Base-by-base conservation (phyloP, 2,329 filamentous ascomycete species). In the Penicillium freii region DNA sequence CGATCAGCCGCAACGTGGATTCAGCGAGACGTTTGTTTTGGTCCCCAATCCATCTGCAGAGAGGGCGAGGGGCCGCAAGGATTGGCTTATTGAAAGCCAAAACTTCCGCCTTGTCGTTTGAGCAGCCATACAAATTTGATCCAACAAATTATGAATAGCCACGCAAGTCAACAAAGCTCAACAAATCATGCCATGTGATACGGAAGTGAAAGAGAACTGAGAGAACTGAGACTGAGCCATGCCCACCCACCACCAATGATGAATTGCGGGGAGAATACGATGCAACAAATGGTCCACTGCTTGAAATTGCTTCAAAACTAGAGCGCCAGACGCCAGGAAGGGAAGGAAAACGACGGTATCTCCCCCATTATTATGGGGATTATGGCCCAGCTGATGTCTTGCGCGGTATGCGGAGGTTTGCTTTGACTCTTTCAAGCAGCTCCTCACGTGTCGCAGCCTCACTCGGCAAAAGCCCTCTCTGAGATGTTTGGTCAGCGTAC, bases 21-120 rank as follows among this genome's bases (percentile, higher is more conserved):
- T 96, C 72, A 88, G 86, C 67, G 92, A 96, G 73, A 87, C 83
- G 0, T 88, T 96, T 71, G 83, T 95, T 25, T 79, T 96, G 54
- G 89, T 93, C 38, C 91, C 92, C 8, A 90, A 91, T 58, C 67
- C 71, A 17, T 64, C 68, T 11, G 60, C 75, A 82, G 85, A 73
- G 0, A 78, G 82, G 61, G 80, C 83, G 2, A 81, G 81, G 58
- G 80, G 80, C 1, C 67, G 80, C 52, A 83, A 81, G 69, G 79
- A 80, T 64, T 90, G 86, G 82, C 74, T 91, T 56, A 84, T 91
- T 64, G 81, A 86, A 69, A 89, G 85, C 60, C 88, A 92, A 74
- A 91, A 87, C 68, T 91, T 90, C 67, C 81, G 88, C 55, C 62
- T 81, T 54, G 78, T 80, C 15, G 76, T 78, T 56, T 80, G 69